Evolutionary conservation across 208 protist species (phyloP).

Genomic region (Perkinsela sp.): DNA sequence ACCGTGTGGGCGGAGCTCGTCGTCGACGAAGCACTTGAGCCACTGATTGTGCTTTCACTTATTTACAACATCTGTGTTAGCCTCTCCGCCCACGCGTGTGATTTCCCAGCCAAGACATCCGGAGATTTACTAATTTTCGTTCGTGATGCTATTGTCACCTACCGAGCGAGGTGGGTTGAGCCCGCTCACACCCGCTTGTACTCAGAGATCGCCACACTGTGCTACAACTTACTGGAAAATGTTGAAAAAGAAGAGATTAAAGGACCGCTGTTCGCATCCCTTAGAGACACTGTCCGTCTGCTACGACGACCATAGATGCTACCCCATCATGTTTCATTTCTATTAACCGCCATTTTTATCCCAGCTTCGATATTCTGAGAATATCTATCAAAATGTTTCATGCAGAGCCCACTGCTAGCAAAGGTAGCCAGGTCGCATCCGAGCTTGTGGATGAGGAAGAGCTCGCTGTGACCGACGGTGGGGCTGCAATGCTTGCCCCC

Average conservation of each 20-base stretch:
- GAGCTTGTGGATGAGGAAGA: conserved; percentile 66
- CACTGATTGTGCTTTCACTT: background rate
- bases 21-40: background rate
- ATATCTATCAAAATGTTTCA: background rate
- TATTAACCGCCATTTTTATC: background rate
- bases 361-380: background rate
- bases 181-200: background rate
- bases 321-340: no score
- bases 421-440: no score
- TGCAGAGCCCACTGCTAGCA: no score
- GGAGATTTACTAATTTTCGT: background rate
- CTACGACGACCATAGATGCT: no score
- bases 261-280: background rate
- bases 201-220: background rate
- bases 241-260: background rate
- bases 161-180: background rate
- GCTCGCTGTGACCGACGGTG: conserved; percentile 46
- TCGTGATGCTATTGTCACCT: background rate
- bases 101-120: background rate
- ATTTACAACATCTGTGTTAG: background rate
- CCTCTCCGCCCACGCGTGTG: background rate
- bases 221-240: background rate
- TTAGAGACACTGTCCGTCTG: background rate
- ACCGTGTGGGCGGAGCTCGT: background rate
- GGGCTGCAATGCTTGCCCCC: conserved; percentile 28